Percentiles rank a stretch among this genome's conserved stretches.
phyloP scores from a whole-genome alignment of 2,329 filamentous ascomycete genomes.

The Fusarium solani-melongenae region DNA sequence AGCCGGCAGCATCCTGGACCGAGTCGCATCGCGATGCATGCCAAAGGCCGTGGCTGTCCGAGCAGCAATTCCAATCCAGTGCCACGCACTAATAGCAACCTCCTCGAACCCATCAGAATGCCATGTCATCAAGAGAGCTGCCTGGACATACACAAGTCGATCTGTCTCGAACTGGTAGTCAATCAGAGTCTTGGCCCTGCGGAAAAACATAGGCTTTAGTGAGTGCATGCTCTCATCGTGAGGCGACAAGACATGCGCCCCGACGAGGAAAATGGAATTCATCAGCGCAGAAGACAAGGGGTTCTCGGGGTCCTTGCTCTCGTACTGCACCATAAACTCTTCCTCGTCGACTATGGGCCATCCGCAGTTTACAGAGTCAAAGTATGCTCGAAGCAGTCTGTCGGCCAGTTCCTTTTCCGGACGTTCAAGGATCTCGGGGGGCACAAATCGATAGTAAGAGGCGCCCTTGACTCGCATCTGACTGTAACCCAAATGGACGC shows the following conservation, averaged over 20 bases:
- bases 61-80: conserved; percentile 64
- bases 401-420: conserved; percentile 59
- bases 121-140: conserved; percentile 65
- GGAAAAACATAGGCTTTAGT: conserved; percentile 59
- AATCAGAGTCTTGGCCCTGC: conserved; percentile 63
- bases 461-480: conserved; percentile 41
- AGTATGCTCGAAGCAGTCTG: conserved; percentile 62
- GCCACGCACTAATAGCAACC: conserved; percentile 63
- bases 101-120: conserved; percentile 66
- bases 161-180: conserved; percentile 65
- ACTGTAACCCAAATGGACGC: not conserved
- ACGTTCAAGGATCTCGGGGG: conserved; percentile 60
- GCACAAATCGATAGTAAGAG: conserved; percentile 49
- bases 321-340: conserved; percentile 62
- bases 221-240: conserved; percentile 53
- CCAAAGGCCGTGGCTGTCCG: conserved; percentile 64
- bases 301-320: conserved; percentile 54
- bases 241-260: conserved; percentile 59
- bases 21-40: conserved; percentile 56
- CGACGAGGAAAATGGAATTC: conserved; percentile 62
- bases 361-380: conserved; percentile 60
- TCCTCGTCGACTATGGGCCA: conserved; percentile 64
- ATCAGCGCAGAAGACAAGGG: conserved; percentile 60
- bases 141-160: conserved; percentile 63
- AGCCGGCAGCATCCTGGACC: conserved; percentile 43